A percentile compares a stretch with the other conserved stretches of the same genome.
Evolutionary conservation across 345 rosid species (phyloP).

Genomic region (Lepidium africanum): DNA sequence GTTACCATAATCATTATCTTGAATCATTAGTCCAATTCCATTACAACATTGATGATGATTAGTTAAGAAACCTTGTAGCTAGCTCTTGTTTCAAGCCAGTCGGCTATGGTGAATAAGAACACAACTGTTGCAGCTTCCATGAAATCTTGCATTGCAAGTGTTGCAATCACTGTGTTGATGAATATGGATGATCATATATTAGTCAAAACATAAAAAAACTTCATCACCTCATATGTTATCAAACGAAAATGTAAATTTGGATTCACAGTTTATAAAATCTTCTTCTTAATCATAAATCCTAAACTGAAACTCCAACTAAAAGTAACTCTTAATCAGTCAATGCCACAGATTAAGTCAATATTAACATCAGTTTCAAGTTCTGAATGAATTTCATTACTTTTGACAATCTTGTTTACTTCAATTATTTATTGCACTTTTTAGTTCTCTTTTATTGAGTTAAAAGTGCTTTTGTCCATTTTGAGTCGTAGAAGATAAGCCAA

Average conservation of each 20-base stretch:
- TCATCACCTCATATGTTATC: neutral
- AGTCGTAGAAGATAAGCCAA: constrained; percentile 9
- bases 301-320: neutral
- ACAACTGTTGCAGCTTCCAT: constrained; percentile 80
- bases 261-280: neutral
- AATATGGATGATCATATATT: neutral
- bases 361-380: neutral
- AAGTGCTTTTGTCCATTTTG: neutral
- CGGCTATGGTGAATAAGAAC: constrained; percentile 72
- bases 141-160: constrained; percentile 70
- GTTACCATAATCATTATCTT: neutral
- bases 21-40: neutral
- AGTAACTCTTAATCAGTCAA: neutral
- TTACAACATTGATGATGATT: neutral
- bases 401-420: neutral
- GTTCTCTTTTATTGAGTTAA: neutral
- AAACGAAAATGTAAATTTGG: neutral
- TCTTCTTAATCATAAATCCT: neutral
- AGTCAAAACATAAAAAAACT: neutral
- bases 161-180: constrained; percentile 56
- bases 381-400: neutral
- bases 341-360: neutral
- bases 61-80: constrained; percentile 62
- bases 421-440: neutral
- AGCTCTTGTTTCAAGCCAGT: constrained; percentile 92